Evolutionary conservation across 1,139 yeast species (phyloP).

Genomic region (Hyphopichia khmerensis): DNA sequence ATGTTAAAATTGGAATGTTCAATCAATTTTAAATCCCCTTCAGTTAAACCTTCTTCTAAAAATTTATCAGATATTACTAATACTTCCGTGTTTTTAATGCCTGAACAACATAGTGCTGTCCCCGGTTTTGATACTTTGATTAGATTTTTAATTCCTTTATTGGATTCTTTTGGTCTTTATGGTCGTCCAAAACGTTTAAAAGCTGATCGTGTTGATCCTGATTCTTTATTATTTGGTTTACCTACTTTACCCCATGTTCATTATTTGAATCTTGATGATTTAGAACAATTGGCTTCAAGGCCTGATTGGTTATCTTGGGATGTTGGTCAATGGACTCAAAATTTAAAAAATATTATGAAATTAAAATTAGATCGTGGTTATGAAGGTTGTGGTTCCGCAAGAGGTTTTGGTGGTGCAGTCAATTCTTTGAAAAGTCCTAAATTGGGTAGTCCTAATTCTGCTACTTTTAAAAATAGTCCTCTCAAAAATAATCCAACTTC

Average conservation of each 20-base stretch:
- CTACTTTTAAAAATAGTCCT: background rate
- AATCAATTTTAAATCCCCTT: slow-evolving; percentile 58
- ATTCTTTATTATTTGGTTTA: slow-evolving; percentile 82
- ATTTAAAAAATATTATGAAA: slow-evolving; percentile 62
- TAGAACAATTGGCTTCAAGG: slow-evolving; percentile 18
- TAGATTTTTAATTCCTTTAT: slow-evolving; percentile 77
- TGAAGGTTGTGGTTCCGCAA: slow-evolving; percentile 75
- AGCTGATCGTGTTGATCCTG: slow-evolving; percentile 80
- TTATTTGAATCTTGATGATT: slow-evolving; percentile 52
- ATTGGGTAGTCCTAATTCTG: background rate
- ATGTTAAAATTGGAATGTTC: slow-evolving; percentile 86
- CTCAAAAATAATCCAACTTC: background rate
- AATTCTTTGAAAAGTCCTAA: slow-evolving; percentile 40
- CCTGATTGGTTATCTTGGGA: slow-evolving; percentile 55
- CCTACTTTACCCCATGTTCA: slow-evolving; percentile 90
- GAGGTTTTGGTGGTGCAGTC: slow-evolving; percentile 62
- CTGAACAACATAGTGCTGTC: slow-evolving; percentile 89
- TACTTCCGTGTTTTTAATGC: slow-evolving; percentile 90
- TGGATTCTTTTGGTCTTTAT: slow-evolving; percentile 84
- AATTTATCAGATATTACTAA: slow-evolving; percentile 58
- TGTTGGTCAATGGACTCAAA: slow-evolving; percentile 63
- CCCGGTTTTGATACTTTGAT: slow-evolving; percentile 94
- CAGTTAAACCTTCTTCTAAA: slow-evolving; percentile 35
- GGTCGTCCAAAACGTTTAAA: slow-evolving; percentile 89
- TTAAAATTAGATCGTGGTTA: slow-evolving; percentile 71